Base-by-base conservation (phyloP, 495 filamentous ascomycete species). In the Geoglossum glabrum region DNA sequence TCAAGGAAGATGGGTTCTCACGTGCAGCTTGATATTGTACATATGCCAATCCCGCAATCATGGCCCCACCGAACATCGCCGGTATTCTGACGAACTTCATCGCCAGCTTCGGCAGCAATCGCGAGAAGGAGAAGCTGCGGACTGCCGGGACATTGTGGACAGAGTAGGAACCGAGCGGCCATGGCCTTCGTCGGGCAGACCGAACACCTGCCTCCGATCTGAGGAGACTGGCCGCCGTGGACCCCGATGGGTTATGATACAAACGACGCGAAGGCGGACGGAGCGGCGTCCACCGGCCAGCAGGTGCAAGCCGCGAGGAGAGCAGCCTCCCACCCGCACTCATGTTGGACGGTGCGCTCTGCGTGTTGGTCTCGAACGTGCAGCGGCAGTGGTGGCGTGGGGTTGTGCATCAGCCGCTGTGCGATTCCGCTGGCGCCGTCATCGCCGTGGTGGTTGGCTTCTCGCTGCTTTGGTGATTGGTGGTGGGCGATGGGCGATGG, bases 21-120 rank as follows among this genome's bases (percentile, higher is more conserved):
- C 87, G 86, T 54, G 83, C 82, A 60, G 92, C 90, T 71, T 97
- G 93, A 68, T 97, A 96, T 68, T 99, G 92, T 33, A 99, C 64
- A 76, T 95, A 99, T 45, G 86, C 86, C 31, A 92, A 66, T 4
- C 86, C 85, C 7, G 85, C 88, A 66, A 99, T 77, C 70, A 84
- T 85, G 46, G 86, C 82, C 45, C 86, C 88, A 34, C 90, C 92
- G 66, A 94, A 88, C 70, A 95, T 80, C 58, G 93, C 90, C 27
- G 92, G 92, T 54, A 96, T 71, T 54, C 86, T 77, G 40, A 83
- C 74, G 57, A 97, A 84, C 72, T 95, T 99, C 62, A 94, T 63
- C 9, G 90, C 81, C 43, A 99, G 75, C 65, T 86, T 86, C 1
- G 92, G 92, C n/a, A 99, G 74, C 54, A 86, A 77, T 54, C 92